Base-by-base conservation (phyloP, 495 filamentous ascomycete genomes). In the Lindgomyces ingoldianus region DNA sequence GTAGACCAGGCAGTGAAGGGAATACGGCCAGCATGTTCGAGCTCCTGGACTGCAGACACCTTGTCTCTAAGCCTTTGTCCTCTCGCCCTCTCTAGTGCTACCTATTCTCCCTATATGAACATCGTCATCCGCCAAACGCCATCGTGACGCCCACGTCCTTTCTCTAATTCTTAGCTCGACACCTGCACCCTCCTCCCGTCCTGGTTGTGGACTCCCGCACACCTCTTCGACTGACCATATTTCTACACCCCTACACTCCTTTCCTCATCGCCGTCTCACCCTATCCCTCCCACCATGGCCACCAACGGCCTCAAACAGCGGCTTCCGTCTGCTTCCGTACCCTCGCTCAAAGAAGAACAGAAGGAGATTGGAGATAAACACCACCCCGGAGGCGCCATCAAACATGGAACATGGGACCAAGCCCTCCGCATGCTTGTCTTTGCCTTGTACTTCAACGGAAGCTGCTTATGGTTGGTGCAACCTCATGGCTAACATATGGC, bases 371-470 rank as follows among this genome's bases (percentile, higher is more conserved):
- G 45, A 30, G 36, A 60, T 39, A n/a, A 51, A 36, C 44, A 50
- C 52, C 87, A 90, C 71, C 86, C 87, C 9, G 86, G 80, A 10
- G 87, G 85, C 6, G 80, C 83, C 50, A 79, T 88, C 46, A 88
- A 88, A 70, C 85, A 94, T 81, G 85, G 87, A 39, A 75, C 81
- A 36, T 72, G 81, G 12, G 81, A 83, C 64, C 89, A 93, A 64
- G 36, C 87, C 18, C 57, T 90, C 6, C 84, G 91, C 41, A 82
- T 89, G 30, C 39, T 90, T 10, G 72, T 85, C 1, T 79, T 92
- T 53, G 75, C 76, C 18, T 74, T 84, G 47, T 96, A 91, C 79
- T 89, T 91, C 69, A 70, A 81, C 45, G 77, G 79, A 53, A 81
- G 85, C 73, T 80, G 44, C 52, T 18, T 71, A 8, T 53, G n/a